Evolutionary conservation across 345 rosid species (phyloP), one percentile per base, ranked within the genome.

Genomic region (Eucalyptus shirleyi): DNA sequence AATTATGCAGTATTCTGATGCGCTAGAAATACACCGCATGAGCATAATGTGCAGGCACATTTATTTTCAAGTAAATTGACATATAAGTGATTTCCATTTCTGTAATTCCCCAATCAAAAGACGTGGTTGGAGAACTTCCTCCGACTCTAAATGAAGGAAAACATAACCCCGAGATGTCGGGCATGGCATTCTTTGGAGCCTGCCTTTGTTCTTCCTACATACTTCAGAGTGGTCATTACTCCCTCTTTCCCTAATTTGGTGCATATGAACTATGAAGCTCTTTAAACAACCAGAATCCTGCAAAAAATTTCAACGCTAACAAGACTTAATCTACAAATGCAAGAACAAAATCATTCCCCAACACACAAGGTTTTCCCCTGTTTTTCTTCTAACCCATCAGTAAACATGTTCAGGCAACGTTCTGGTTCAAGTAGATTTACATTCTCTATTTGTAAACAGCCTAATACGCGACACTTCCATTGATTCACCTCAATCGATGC

Each of bases 11-110:
- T 9, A 23, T 56, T 24, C 28, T 24, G 3, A 56, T 0, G 1
- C 0, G 0, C 12, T 56, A 0, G 6, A 56, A 56, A 56, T 56
- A 56, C 13, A 56, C 14, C 2, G 2, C 30, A 56, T 56, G 62
- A 56, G 0, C 62, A 56, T 56, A 24, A 60, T 2, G 0, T 28
- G 0, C 40, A 15, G 0, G 77, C 81, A 19, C 0, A 19, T 72
- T 9, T 34, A 34, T 72, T 72, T 72, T 37, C 44, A 34, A 69
- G 81, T 69, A 18, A 34, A 34, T 69, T 34, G 81, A 34, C 24
- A 5, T 9, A 3, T 2, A 3, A 69, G 81, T 69, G 44, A 69
- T 69, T 18, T 34, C 0, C 26, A 69, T 34, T 0, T 69, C 6
- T 19, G 5, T 21, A 5, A 40, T 0, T 21, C 47, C 0, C 16